Conservation (phyloP, 2,329 filamentous ascomycete species). For the Aspergillus chevalieri region DNA sequence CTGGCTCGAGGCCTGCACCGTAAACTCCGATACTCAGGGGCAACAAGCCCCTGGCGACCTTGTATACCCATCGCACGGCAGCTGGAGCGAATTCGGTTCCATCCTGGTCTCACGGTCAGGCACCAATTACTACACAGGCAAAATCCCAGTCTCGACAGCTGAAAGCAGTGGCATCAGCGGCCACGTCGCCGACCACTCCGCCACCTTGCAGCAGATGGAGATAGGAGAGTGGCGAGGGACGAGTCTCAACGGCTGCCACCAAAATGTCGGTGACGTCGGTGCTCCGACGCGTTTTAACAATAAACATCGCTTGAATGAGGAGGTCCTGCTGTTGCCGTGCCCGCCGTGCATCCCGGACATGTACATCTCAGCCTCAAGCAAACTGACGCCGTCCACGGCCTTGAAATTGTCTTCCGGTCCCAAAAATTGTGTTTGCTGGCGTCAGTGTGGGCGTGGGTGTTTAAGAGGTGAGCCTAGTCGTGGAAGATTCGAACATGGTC, state of each 20-base stretch:
- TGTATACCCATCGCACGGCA: constrained; percentile 53
- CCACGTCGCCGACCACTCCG: constrained; percentile 44
- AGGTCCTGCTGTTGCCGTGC: constrained; percentile 54
- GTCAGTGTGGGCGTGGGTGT: constrained; percentile 7
- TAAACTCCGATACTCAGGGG: constrained; percentile 50
- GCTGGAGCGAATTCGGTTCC: constrained; percentile 34
- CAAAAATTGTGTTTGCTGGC: constrained; percentile 17
- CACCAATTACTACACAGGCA: constrained; percentile 58
- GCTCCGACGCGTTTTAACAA: constrained; percentile 49
- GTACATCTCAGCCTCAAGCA: constrained; percentile 59
- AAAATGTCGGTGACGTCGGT: constrained; percentile 32
- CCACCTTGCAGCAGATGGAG: constrained; percentile 59
- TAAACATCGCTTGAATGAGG: constrained; percentile 59
- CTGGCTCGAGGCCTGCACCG: constrained; percentile 57
- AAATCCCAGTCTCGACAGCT: constrained; percentile 60
- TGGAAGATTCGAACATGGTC: constrained; percentile 43
- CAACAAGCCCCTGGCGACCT: constrained; percentile 43
- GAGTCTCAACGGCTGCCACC: constrained; percentile 40
- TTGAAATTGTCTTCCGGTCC: constrained; percentile 30
- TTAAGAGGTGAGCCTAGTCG: constrained; percentile 8
- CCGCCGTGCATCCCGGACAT: constrained; percentile 55
- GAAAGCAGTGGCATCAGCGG: constrained; percentile 49
- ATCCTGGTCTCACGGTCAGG: constrained; percentile 54
- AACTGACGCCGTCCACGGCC: constrained; percentile 41
- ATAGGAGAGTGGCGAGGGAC: constrained; percentile 53